These are phyloP conservation scores for Chlamydomonas sp. DNA, from an alignment of 139 green algal species.

Conservation along the genomic window DNA sequence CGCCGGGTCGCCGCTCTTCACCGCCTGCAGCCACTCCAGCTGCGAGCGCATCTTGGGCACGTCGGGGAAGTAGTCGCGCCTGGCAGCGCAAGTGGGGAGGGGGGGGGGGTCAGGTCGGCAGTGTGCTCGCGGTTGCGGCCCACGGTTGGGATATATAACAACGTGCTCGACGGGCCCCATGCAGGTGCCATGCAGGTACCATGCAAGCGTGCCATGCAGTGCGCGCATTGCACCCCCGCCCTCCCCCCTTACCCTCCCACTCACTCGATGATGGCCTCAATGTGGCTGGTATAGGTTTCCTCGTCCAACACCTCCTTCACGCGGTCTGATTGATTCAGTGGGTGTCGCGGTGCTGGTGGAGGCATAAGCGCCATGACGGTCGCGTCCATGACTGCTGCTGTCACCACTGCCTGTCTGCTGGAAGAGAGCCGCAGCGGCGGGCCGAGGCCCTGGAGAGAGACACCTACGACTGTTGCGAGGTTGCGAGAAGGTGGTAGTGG, in stretches of 20 bases:
- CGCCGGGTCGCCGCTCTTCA: conserved; percentile 56
- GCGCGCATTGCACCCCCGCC: background rate
- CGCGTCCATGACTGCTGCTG: no score
- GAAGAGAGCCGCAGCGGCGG: no score
- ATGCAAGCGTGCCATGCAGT: background rate
- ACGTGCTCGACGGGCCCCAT: background rate
- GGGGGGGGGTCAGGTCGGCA: background rate
- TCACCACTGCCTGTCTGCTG: no score
- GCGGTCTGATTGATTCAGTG: no score
- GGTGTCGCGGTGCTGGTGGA: no score
- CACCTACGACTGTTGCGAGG: no score
- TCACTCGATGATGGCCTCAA: conserved; percentile 14
- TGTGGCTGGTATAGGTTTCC: background rate
- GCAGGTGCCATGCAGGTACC: background rate
- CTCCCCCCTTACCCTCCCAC: background rate
- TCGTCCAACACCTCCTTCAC: conserved; percentile 6
- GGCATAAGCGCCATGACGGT: no score
- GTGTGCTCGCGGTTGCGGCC: background rate
- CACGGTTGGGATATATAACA: background rate
- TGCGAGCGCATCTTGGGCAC: conserved; percentile 11
- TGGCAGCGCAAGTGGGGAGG: background rate
- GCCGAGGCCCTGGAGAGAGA: no score
- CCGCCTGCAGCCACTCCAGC: conserved; percentile 42
- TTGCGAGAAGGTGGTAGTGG: no score
- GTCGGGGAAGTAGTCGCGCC: conserved; percentile 12